phyloP scores from a whole-genome alignment of 345 rosid genomes.

The Syzygium grande region DNA sequence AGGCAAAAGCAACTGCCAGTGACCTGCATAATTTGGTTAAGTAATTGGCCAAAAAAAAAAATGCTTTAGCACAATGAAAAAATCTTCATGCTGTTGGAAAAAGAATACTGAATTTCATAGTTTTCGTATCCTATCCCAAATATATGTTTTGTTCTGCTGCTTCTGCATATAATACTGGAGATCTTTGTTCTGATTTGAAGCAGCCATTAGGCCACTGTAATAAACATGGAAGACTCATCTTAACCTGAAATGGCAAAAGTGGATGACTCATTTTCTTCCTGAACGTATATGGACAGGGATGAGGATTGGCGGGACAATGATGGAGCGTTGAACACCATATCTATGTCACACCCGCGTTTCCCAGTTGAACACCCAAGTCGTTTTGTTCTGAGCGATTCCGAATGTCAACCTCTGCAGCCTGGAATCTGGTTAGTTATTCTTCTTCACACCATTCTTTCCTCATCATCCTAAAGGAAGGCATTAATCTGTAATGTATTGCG shows the following conservation, averaged over 20 bases:
- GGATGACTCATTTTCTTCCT: neutral
- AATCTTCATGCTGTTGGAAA: neutral
- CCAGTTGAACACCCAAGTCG: constrained; percentile 67
- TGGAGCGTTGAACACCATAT: constrained; percentile 89
- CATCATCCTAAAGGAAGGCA: neutral
- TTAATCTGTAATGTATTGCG: neutral
- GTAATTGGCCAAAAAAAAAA: neutral
- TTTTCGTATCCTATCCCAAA: neutral
- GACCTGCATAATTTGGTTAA: neutral
- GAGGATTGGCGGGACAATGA: constrained; percentile 97
- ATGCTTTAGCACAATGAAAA: neutral
- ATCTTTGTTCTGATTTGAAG: neutral
- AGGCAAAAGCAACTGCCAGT: neutral
- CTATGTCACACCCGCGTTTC: constrained; percentile 85
- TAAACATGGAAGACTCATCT: neutral
- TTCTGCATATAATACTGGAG: neutral
- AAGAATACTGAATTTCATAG: neutral
- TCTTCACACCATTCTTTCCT: neutral
- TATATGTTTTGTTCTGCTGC: neutral
- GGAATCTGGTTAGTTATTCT: constrained; percentile 61
- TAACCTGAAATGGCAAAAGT: neutral
- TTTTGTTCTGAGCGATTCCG: constrained; percentile 30
- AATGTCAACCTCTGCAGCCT: constrained; percentile 55
- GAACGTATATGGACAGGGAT: constrained; percentile 36
- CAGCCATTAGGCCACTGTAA: neutral